These are phyloP conservation scores for Coniosporium tulheliwenetii DNA, from an alignment of 2,329 filamentous ascomycete genomes.

Conservation along the genomic window DNA sequence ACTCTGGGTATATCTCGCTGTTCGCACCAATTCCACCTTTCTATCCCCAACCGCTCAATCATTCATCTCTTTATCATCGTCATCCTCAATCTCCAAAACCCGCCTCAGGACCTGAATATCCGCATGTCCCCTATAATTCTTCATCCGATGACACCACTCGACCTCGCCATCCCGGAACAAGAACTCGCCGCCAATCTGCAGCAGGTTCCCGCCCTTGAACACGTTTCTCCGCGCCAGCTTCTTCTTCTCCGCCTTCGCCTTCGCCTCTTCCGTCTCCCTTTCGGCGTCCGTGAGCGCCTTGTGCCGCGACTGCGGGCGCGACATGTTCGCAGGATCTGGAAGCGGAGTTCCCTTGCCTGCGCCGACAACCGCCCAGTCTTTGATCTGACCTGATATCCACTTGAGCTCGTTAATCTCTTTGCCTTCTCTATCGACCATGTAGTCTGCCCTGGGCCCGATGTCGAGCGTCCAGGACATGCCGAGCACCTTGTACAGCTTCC, in stretches of 20 bases:
- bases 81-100: conserved; percentile 18
- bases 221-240: not conserved
- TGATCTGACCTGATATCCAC: conserved; percentile 16
- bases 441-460: conserved; percentile 17
- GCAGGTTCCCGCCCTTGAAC: conserved; percentile 17
- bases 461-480: conserved; percentile 18
- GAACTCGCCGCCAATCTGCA: conserved; percentile 26
- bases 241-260: conserved; percentile 4
- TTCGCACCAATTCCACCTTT: not conserved
- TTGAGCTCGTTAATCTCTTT: conserved; percentile 13
- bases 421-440: conserved; percentile 10
- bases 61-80: not conserved
- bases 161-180: conserved; percentile 23
- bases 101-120: conserved; percentile 17
- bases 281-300: conserved; percentile 1
- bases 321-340: no score
- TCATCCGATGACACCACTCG: conserved; percentile 26
- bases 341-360: no score
- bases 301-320: not conserved
- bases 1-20: no score
- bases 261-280: conserved; percentile 13
- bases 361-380: conserved; percentile 2
- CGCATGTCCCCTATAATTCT: conserved; percentile 19
- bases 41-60: not conserved
- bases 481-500: conserved; percentile 18